Conservation (phyloP, 345 rosid genomes). For the Orychophragmus violaceus region DNA sequence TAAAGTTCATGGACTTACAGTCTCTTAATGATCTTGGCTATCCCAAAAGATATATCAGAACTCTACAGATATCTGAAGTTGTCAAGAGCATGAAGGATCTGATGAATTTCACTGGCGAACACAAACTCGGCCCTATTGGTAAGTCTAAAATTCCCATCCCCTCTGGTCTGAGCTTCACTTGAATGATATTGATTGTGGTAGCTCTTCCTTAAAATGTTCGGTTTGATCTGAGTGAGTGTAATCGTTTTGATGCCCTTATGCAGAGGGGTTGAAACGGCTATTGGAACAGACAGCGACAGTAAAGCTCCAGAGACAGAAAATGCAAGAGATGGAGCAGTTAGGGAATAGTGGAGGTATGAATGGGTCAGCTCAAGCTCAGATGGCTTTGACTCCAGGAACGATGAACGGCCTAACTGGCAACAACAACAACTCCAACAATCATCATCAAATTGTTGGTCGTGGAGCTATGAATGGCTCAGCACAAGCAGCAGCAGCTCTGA, state of each 20-base stretch:
- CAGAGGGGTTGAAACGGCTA: slow-evolving; percentile 29
- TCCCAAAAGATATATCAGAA: slow-evolving; percentile 85
- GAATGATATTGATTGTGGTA: not conserved
- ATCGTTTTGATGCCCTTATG: not conserved
- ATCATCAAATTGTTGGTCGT: slow-evolving; percentile 18
- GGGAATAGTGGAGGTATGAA: slow-evolving; percentile 12
- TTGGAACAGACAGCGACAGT: slow-evolving; percentile 4
- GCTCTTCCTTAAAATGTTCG: not conserved
- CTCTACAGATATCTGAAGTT: slow-evolving; percentile 98
- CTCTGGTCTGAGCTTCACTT: not conserved
- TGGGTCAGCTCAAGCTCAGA: slow-evolving; percentile 22
- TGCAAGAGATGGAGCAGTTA: slow-evolving; percentile 29
- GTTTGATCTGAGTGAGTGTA: not conserved
- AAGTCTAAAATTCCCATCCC: not conserved
- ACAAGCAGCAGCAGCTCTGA: slow-evolving; percentile 29
- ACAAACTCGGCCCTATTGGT: slow-evolving; percentile 87
- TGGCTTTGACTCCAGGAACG: slow-evolving; percentile 20
- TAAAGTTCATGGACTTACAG: slow-evolving; percentile 68
- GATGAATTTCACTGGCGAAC: slow-evolving; percentile 64
- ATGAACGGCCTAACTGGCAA: slow-evolving; percentile 15
- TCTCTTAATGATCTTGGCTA: slow-evolving; percentile 79
- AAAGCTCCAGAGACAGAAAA: slow-evolving; percentile 27
- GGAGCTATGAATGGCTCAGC: slow-evolving; percentile 31
- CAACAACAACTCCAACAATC: slow-evolving; percentile 20
- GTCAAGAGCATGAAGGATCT: slow-evolving; percentile 97